Evolutionary conservation across 352 stramenopile genomes (phyloP), one percentile per base, ranked within the genome.

Genomic region (Globisporangium heterothallicum): DNA sequence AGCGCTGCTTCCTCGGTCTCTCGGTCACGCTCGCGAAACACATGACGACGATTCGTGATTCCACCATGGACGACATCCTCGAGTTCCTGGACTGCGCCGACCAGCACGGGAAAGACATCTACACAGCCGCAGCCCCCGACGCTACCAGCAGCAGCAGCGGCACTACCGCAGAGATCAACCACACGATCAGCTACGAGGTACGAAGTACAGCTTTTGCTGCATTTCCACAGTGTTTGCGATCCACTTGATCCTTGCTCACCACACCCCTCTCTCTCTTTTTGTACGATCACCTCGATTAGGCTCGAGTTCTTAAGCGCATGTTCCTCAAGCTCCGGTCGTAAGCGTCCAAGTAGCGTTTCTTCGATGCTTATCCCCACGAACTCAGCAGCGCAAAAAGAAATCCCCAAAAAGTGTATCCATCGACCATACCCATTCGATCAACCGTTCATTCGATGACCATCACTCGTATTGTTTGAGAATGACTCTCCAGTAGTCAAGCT

Each of bases 31-130:
- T 98, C 42, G 87, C 92, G 2, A 98, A 98, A 66, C 85, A 98
- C 59, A 97, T 98, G 86, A 86, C 94, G 34, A 95, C 93, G 25
- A 86, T 99, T 16, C 93, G 95, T 10, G 92, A 98, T 69, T 86
- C 88, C 18, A 96, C 91, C 2, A 84, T 98, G 75, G 88, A 97
- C 58, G 92, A 97, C 53, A 97, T 97, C 48, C 78, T 97, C 56
- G 85, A 86, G 53, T 98, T 97, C 58, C 78, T 98, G 29, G 93
- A 98, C 56, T 72, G 74, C 29, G 88, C 84, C 2, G 90, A 97
- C 61, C 70, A 90, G 61, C 84, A 97, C 57, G 92, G 93, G 30
- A 94, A 95, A 49, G 88, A 89, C 38, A 97, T 98, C 32, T 81
- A 82, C 48, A 96, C 87, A 8, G 84, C 84, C 13, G 94, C 91